Evolutionary conservation across 106 monocot genomes (phyloP).

Genomic region (Phalaenopsis equestris): DNA sequence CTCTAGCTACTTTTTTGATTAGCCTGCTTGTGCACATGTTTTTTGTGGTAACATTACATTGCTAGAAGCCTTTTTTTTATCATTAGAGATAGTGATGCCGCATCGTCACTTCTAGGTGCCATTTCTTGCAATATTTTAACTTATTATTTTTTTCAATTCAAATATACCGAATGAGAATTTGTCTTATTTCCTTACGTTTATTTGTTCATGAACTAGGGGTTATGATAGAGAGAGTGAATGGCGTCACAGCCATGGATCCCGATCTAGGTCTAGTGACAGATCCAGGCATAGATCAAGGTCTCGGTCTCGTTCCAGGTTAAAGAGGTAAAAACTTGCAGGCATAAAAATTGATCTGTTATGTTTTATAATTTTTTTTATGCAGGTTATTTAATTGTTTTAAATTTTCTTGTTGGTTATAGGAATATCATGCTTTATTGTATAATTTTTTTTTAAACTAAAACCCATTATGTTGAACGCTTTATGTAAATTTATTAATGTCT

Average conservation of each 20-base stretch:
- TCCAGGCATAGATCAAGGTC: slow-evolving; percentile 60
- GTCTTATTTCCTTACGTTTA: not conserved
- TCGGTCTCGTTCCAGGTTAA: slow-evolving; percentile 53
- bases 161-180: not conserved
- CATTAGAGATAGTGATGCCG: too few relatives aligned
- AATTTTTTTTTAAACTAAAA: not conserved
- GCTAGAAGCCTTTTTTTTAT: too few relatives aligned
- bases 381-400: not conserved
- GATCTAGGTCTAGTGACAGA: slow-evolving; percentile 43
- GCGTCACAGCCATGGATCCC: slow-evolving; percentile 37
- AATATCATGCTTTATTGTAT: not conserved
- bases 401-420: not conserved
- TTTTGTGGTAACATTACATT: not conserved
- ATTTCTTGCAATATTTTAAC: not conserved
- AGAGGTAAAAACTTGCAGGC: slow-evolving; percentile 31
- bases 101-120: not conserved
- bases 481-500: not conserved
- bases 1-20: not conserved
- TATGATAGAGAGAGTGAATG: slow-evolving; percentile 51
- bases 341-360: not conserved
- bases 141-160: too few relatives aligned
- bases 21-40: not conserved
- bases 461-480: not conserved
- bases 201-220: slow-evolving; percentile 17
- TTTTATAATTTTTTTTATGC: not conserved